These are phyloP conservation scores for Rhododendron griersonianum DNA, from an alignment of 148 eudicot genomes.

Conservation along the genomic window DNA sequence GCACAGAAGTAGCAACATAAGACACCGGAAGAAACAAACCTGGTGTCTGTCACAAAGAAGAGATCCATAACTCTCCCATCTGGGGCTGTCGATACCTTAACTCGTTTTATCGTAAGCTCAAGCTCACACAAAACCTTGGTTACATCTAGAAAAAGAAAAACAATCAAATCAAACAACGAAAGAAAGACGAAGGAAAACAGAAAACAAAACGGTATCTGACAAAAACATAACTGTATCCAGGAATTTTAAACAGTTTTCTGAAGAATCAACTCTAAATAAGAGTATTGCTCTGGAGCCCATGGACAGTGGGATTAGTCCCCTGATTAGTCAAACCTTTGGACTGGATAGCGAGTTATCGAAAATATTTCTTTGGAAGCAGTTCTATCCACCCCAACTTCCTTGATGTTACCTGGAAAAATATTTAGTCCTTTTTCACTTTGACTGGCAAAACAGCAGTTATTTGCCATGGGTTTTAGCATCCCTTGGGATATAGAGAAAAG, in stretches of 20 bases:
- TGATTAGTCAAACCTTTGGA: not conserved
- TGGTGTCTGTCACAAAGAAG: conserved; percentile 60
- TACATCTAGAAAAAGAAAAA: conserved; percentile 33
- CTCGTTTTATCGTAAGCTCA: conserved; percentile 58
- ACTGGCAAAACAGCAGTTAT: not conserved
- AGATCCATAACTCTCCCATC: conserved; percentile 63
- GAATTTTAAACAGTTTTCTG: not conserved
- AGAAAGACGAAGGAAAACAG: not conserved
- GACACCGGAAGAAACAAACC: conserved; percentile 21
- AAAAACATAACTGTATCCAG: not conserved
- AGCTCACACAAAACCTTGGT: conserved; percentile 56
- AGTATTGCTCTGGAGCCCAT: not conserved
- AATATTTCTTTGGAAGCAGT: conserved; percentile 2
- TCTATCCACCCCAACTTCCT: conserved; percentile 1
- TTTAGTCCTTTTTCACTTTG: not conserved
- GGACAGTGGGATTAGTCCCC: not conserved
- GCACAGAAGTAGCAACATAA: not conserved
- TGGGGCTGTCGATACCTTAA: conserved; percentile 63
- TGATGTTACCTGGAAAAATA: conserved; percentile 13
- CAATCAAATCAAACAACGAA: not conserved
- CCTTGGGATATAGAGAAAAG: not conserved
- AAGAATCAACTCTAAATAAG: not conserved
- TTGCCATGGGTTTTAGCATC: not conserved
- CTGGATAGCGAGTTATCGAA: not conserved
- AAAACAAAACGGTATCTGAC: not conserved